Evolutionary conservation across 345 rosid genomes (phyloP).

Genomic region (Gossypium herbaceum): DNA sequence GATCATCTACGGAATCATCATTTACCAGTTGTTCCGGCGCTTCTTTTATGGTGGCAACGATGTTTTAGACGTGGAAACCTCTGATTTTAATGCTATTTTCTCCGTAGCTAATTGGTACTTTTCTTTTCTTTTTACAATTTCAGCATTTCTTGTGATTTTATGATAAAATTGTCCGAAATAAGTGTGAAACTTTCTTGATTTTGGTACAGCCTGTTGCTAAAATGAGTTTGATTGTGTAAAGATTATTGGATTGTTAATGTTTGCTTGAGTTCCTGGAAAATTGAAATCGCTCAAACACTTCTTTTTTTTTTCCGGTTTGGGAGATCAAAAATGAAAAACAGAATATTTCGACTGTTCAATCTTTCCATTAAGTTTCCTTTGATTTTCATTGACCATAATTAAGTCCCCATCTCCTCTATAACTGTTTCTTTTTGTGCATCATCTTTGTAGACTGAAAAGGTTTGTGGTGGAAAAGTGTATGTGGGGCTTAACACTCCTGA

Average conservation of each 20-base stretch:
- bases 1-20: constrained; percentile 65
- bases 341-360: neutral
- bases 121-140: neutral
- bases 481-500: constrained; percentile 91
- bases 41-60: constrained; percentile 51
- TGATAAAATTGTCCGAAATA: neutral
- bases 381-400: neutral
- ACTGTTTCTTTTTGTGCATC: neutral
- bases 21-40: constrained; percentile 45
- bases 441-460: constrained; percentile 68
- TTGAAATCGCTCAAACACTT: neutral
- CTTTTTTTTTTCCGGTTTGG: neutral
- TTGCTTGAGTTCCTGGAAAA: constrained; percentile 4
- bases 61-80: constrained; percentile 52
- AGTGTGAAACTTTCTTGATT: neutral
- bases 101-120: constrained; percentile 61
- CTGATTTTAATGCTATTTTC: constrained; percentile 64
- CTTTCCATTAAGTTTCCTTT: neutral
- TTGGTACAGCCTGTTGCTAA: neutral
- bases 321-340: neutral
- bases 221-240: neutral
- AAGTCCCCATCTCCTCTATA: neutral
- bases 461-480: constrained; percentile 74
- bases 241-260: neutral
- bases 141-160: neutral